These are phyloP conservation scores for Boeremia exigua DNA, from an alignment of 2,329 filamentous ascomycete genomes.

Conservation along the genomic window DNA sequence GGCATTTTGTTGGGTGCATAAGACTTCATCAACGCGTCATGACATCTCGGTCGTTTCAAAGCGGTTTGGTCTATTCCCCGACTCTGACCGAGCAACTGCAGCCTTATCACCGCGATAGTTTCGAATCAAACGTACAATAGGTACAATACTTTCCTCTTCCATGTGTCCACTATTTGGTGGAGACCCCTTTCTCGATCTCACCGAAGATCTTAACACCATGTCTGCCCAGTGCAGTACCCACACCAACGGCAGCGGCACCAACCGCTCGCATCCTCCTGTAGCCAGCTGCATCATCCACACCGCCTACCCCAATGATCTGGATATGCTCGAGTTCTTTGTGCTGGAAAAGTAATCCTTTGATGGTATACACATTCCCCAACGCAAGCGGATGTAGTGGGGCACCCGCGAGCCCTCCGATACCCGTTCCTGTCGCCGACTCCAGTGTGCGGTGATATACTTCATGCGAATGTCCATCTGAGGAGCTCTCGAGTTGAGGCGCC, in stretches of 20 bases:
- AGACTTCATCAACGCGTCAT: conserved; percentile 11
- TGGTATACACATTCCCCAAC: conserved; percentile 74
- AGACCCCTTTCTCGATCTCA: conserved; percentile 54
- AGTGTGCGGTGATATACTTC: conserved; percentile 47
- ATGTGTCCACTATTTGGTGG: not conserved
- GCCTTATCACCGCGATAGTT: not conserved
- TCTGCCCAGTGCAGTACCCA: conserved; percentile 70
- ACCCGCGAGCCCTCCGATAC: conserved; percentile 75
- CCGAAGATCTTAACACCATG: conserved; percentile 68
- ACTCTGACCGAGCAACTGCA: not conserved
- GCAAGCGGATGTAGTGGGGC: conserved; percentile 74
- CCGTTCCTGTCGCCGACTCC: conserved; percentile 59
- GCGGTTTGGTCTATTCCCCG: conserved; percentile 5
- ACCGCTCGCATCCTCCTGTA: conserved; percentile 68
- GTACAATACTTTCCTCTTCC: not conserved
- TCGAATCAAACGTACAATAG: not conserved
- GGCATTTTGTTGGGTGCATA: not conserved
- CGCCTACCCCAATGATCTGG: conserved; percentile 73
- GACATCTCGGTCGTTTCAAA: conserved; percentile 14
- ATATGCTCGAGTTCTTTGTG: conserved; percentile 59
- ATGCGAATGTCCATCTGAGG: conserved; percentile 13
- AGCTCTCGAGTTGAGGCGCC: conserved; percentile 22
- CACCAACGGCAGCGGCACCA: conserved; percentile 70
- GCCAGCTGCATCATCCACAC: conserved; percentile 69
- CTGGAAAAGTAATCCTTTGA: conserved; percentile 66